These are phyloP conservation scores for Meredithiella fracta DNA, from an alignment of 2,329 filamentous ascomycete genomes.

Conservation along the genomic window DNA sequence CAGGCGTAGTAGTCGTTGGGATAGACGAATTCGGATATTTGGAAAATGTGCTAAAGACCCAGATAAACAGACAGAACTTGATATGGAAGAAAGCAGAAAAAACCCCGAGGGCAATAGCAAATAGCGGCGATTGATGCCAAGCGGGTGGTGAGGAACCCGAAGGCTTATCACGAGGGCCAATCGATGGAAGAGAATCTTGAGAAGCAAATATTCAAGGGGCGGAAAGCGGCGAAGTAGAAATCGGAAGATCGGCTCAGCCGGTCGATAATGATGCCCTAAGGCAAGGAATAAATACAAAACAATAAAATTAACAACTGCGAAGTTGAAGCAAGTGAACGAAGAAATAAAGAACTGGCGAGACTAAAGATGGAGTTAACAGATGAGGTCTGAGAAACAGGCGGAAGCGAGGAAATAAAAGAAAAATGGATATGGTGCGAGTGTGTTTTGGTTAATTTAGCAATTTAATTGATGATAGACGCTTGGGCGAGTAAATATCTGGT, in stretches of 20 bases:
- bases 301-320: conserved; percentile 1
- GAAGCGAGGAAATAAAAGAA: conserved; percentile 3
- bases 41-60: neutral
- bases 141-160: neutral
- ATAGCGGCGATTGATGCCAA: neutral
- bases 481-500: neutral
- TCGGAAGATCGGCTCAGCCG: conserved; percentile 10
- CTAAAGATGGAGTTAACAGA: neutral
- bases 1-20: neutral
- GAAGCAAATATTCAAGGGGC: neutral
- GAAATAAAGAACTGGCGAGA: neutral
- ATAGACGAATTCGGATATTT: neutral
- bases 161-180: neutral
- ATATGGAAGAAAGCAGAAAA: conserved; percentile 1
- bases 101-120: neutral
- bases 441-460: neutral
- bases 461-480: neutral
- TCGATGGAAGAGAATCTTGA: neutral
- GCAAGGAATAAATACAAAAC: neutral
- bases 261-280: conserved; percentile 3
- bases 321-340: neutral
- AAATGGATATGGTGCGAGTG: neutral
- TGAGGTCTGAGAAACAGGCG: neutral
- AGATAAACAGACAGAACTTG: neutral
- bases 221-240: neutral